Percentiles rank a stretch among this genome's conserved stretches.
Evolutionary conservation across 2,329 filamentous ascomycete genomes (phyloP).

Genomic region (Trichoderma lentiforme): DNA sequence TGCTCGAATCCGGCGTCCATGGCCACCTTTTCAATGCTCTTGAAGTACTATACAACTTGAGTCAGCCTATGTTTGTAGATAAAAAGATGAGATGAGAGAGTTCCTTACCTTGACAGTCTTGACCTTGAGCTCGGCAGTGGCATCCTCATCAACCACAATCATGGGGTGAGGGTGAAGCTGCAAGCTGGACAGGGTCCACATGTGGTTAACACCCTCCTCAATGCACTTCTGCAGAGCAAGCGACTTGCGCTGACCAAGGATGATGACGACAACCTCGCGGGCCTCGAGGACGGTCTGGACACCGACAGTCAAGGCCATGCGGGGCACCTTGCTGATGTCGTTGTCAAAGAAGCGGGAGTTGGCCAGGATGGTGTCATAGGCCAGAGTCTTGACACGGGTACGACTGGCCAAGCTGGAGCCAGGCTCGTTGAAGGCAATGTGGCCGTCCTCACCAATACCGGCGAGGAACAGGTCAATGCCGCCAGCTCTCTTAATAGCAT

Average conservation of each 20-base stretch:
- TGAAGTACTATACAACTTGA: constrained; percentile 55
- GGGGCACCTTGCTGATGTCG: constrained; percentile 69
- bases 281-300: constrained; percentile 81
- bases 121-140: constrained; percentile 68
- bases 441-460: constrained; percentile 80
- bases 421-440: constrained; percentile 89
- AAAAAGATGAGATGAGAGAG: neutral
- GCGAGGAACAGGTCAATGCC: constrained; percentile 85
- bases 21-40: constrained; percentile 65
- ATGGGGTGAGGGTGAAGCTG: constrained; percentile 79
- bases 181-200: constrained; percentile 82
- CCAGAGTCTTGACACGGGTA: constrained; percentile 81
- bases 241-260: constrained; percentile 77
- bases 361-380: constrained; percentile 81
- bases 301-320: constrained; percentile 80
- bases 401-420: constrained; percentile 73
- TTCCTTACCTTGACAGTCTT: constrained; percentile 62
- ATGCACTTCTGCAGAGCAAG: constrained; percentile 75
- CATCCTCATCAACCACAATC: constrained; percentile 80
- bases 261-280: constrained; percentile 77
- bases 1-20: constrained; percentile 55
- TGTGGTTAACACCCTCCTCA: constrained; percentile 80
- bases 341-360: constrained; percentile 83
- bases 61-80: neutral
- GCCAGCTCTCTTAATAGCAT: constrained; percentile 67